Conservation (phyloP, 495 filamentous ascomycete genomes). For the Astrothelium subdiscretum region DNA sequence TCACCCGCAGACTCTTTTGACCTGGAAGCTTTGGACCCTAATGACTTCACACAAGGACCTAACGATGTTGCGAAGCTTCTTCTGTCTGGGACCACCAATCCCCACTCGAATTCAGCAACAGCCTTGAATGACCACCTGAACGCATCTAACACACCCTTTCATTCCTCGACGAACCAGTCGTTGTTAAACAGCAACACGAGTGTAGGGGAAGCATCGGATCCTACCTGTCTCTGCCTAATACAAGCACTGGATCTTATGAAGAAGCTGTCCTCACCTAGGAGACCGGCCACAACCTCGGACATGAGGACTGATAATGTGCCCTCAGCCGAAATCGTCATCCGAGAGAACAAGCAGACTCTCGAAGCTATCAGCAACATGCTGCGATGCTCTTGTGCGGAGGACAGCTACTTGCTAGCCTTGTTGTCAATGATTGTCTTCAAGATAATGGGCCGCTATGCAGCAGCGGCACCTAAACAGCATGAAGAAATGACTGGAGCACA, state of each 20-base stretch:
- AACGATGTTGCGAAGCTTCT: background rate
- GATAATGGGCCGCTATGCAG: constrained; percentile 22
- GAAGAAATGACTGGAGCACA: background rate
- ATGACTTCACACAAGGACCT: background rate
- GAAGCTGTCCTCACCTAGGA: background rate
- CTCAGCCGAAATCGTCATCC: background rate
- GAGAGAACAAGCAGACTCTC: constrained; percentile 18
- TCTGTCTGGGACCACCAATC: background rate
- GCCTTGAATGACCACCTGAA: background rate
- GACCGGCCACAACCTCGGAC: background rate
- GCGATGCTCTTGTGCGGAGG: constrained; percentile 17
- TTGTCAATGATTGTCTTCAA: constrained; percentile 24
- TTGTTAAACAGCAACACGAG: background rate
- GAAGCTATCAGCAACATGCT: constrained; percentile 19
- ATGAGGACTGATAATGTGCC: background rate
- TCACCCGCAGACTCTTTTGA: background rate
- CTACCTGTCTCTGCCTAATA: background rate
- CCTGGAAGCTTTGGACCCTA: background rate
- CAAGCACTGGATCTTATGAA: constrained; percentile 1
- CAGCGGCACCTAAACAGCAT: constrained; percentile 6
- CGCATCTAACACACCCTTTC: background rate
- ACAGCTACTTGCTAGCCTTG: constrained; percentile 20
- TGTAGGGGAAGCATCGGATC: background rate
- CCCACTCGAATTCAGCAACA: background rate
- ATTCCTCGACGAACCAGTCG: background rate